Percentiles rank a stretch among this genome's conserved stretches.
phyloP scores from a whole-genome alignment of 805 yeast genomes.

The Helenozyma baotianmanensis region DNA sequence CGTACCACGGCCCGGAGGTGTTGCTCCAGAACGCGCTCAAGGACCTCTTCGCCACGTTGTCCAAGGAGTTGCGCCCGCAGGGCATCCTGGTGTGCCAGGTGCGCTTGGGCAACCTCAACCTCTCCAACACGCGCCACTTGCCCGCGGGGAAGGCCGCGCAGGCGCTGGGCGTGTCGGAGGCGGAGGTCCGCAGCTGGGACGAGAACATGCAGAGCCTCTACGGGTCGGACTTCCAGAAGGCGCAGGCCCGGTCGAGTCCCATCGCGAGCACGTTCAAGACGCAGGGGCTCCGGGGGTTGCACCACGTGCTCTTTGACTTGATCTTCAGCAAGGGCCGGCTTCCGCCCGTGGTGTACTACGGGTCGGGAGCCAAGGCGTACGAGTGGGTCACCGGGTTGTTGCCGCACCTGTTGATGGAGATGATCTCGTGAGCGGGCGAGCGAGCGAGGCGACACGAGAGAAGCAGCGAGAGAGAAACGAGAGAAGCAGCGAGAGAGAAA shows the following conservation, averaged over 20 bases:
- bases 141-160: conserved; percentile 16
- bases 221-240: conserved; percentile 25
- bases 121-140: conserved; percentile 18
- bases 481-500: no score
- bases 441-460: no score
- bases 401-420: conserved; percentile 28
- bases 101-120: conserved; percentile 36
- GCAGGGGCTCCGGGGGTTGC: conserved; percentile 28
- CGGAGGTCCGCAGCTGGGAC: conserved; percentile 38
- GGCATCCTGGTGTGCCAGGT: conserved; percentile 35
- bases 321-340: conserved; percentile 18
- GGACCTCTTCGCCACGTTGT: conserved; percentile 28
- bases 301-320: conserved; percentile 38
- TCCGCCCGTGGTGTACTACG: conserved; percentile 36
- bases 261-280: conserved; percentile 23
- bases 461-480: no score
- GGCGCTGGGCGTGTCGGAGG: conserved; percentile 25
- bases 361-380: conserved; percentile 39
- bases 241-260: conserved; percentile 29
- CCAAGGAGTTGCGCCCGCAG: conserved; percentile 34
- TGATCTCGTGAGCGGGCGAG: conserved; percentile 14
- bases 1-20: conserved; percentile 63
- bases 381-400: conserved; percentile 28
- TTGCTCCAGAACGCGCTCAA: conserved; percentile 45
- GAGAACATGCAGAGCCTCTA: conserved; percentile 31